phyloP scores from a whole-genome alignment of 768 basidiomycete species.

The Leccinum rimulosum region DNA sequence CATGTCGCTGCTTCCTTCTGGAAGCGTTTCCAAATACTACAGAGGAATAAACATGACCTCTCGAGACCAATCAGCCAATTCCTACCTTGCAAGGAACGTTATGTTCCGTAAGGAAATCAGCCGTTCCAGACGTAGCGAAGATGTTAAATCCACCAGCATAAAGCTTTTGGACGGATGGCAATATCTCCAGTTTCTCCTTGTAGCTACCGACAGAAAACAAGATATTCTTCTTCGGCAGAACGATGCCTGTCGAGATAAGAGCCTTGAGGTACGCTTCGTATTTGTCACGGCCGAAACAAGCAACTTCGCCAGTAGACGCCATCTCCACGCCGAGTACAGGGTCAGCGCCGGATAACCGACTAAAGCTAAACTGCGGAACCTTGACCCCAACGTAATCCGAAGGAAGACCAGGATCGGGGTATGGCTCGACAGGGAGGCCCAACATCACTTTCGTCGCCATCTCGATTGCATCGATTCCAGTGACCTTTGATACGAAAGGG shows the following conservation, averaged over 20 bases:
- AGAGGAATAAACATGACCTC: slow-evolving; percentile 7
- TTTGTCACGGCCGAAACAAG: slow-evolving; percentile 96
- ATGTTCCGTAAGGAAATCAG: slow-evolving; percentile 97
- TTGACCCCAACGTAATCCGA: slow-evolving; percentile 97
- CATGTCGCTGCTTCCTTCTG: slow-evolving; percentile 65
- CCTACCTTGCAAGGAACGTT: slow-evolving; percentile 91
- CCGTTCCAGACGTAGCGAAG: slow-evolving; percentile 95
- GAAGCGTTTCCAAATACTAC: slow-evolving; percentile 87
- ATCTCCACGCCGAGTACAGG: slow-evolving; percentile 98
- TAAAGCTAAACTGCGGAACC: slow-evolving; percentile 99
- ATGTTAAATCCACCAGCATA: slow-evolving; percentile 91
- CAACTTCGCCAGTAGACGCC: slow-evolving; percentile 99
- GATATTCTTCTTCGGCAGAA: slow-evolving; percentile 95
- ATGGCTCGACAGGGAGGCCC: slow-evolving; percentile 81
- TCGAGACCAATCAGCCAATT: not conserved
- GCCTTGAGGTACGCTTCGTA: slow-evolving; percentile 99
- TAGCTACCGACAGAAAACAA: slow-evolving; percentile 95
- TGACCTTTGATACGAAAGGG: slow-evolving; percentile 99
- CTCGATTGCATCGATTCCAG: slow-evolving; percentile 96
- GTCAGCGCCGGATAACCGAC: slow-evolving; percentile 93
- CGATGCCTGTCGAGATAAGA: slow-evolving; percentile 93
- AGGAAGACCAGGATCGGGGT: slow-evolving; percentile 86
- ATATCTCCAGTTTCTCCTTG: slow-evolving; percentile 94
- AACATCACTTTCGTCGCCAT: slow-evolving; percentile 99
- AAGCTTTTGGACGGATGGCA: slow-evolving; percentile 95